phyloP scores from a whole-genome alignment of 441 rosid species.

The Pelargonium exstipulatum region DNA sequence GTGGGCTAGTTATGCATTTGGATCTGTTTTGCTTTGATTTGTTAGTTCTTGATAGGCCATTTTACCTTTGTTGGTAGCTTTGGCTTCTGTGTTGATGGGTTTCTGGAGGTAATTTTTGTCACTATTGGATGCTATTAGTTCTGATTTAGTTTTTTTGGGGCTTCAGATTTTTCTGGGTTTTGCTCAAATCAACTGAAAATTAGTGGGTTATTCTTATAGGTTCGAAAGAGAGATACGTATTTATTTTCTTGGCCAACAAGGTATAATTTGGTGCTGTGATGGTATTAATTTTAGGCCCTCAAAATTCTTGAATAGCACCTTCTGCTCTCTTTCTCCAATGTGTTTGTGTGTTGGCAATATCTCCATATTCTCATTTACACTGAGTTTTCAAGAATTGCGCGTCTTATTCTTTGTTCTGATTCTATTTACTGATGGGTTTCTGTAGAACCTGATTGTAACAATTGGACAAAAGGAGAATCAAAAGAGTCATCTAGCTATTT shows the following conservation, averaged over 20 bases:
- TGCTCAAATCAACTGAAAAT: slow-evolving; percentile 5
- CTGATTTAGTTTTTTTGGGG: slow-evolving; percentile 22
- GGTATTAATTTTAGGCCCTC: neutral
- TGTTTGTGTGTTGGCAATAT: neutral
- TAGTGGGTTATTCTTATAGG: neutral
- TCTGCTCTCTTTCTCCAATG: neutral
- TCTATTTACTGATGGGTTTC: neutral
- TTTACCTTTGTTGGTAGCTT: slow-evolving; percentile 10
- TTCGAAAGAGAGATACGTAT: neutral
- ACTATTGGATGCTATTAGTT: slow-evolving; percentile 7
- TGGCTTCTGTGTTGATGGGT: slow-evolving; percentile 7
- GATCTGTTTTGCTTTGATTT: slow-evolving; percentile 16
- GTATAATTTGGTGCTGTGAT: too few species aligned
- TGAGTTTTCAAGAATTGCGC: neutral
- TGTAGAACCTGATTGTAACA: slow-evolving; percentile 7
- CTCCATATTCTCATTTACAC: neutral
- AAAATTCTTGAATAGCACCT: too few species aligned
- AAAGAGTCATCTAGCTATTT: slow-evolving; percentile 11
- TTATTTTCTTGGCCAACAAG: too few species aligned
- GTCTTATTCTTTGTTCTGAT: slow-evolving; percentile 8
- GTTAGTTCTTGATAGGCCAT: slow-evolving; percentile 6
- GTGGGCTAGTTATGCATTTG: slow-evolving; percentile 21
- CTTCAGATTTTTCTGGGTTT: slow-evolving; percentile 11
- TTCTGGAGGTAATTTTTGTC: slow-evolving; percentile 15
- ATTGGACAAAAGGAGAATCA: slow-evolving; percentile 8